phyloP scores from a whole-genome alignment of 257 asterid species.

The Rubia yunnanensis region DNA sequence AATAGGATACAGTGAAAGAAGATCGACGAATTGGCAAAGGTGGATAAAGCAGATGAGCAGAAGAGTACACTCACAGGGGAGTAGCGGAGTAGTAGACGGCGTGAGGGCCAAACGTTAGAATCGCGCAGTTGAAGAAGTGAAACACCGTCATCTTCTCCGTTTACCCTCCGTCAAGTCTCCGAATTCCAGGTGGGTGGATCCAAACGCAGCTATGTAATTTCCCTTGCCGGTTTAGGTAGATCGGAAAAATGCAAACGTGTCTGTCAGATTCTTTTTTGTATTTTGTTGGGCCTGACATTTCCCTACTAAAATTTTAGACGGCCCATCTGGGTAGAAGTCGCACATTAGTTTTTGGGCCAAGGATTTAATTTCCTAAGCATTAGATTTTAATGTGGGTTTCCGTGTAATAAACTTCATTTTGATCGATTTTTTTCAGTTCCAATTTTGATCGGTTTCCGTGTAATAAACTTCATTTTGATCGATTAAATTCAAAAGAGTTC shows the following conservation, averaged over 20 bases:
- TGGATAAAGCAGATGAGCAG: not conserved
- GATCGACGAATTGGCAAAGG: slow-evolving; percentile 17
- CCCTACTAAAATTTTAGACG: not conserved
- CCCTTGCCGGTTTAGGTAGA: not conserved
- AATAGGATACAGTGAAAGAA: not conserved
- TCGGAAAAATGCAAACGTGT: not conserved
- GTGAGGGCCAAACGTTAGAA: slow-evolving; percentile 96
- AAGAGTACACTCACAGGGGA: slow-evolving; percentile 49
- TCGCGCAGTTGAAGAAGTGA: slow-evolving; percentile 96
- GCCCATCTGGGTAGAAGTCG: not conserved
- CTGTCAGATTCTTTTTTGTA: not conserved
- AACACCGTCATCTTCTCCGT: slow-evolving; percentile 63
- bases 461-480: no score
- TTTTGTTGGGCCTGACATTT: not conserved
- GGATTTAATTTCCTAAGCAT: not conserved
- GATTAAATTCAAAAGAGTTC: no score
- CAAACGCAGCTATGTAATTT: not conserved
- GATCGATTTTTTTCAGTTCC: no score
- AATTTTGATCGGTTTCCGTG: no score
- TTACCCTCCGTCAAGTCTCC: not conserved
- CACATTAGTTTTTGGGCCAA: not conserved
- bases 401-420: not conserved
- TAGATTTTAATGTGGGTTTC: not conserved
- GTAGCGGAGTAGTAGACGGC: slow-evolving; percentile 98
- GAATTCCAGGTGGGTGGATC: not conserved